Conservation (phyloP, 225 moss, liverwort and hornwort genomes). For the Sphagnum tenellum region DNA sequence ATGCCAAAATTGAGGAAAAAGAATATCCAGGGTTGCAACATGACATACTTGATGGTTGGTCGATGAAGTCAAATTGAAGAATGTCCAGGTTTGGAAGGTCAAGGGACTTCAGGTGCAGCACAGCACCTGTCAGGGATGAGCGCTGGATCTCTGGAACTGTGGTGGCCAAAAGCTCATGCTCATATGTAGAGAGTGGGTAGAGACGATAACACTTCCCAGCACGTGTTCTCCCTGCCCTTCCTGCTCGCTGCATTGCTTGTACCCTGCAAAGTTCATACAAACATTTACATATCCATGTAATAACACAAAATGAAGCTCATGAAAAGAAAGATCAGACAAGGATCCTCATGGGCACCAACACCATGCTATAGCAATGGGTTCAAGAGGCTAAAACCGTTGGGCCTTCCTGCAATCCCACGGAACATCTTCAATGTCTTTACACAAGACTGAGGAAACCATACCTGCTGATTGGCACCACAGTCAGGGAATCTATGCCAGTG, state of each 20-base stretch:
- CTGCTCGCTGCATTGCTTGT: constrained; percentile 92
- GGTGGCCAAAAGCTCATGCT: constrained; percentile 66
- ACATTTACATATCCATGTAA: not conserved
- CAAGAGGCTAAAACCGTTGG: too few relatives aligned
- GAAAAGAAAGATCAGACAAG: too few relatives aligned
- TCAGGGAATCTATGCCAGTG: constrained; percentile 90
- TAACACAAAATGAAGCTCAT: not conserved
- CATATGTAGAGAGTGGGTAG: constrained; percentile 58
- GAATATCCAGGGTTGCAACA: not conserved
- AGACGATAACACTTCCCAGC: constrained; percentile 89
- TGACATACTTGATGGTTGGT: constrained; percentile 56
- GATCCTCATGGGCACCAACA: too few relatives aligned
- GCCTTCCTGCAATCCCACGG: too few relatives aligned
- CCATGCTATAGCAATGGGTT: too few relatives aligned
- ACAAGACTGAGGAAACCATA: constrained; percentile 5
- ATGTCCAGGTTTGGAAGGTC: constrained; percentile 88
- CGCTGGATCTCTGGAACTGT: constrained; percentile 99
- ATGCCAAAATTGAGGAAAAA: too few relatives aligned
- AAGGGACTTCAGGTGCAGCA: constrained; percentile 87
- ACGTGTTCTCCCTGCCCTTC: constrained; percentile 89
- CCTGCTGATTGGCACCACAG: constrained; percentile 90
- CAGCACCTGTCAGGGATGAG: constrained; percentile 84
- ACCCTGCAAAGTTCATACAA: constrained; percentile 30
- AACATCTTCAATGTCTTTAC: too few relatives aligned
- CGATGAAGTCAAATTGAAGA: constrained; percentile 91